A percentile compares a stretch with the other conserved stretches of the same genome.
Conservation (phyloP, 306 rosid species). For the Astragalus glycyphyllos region DNA sequence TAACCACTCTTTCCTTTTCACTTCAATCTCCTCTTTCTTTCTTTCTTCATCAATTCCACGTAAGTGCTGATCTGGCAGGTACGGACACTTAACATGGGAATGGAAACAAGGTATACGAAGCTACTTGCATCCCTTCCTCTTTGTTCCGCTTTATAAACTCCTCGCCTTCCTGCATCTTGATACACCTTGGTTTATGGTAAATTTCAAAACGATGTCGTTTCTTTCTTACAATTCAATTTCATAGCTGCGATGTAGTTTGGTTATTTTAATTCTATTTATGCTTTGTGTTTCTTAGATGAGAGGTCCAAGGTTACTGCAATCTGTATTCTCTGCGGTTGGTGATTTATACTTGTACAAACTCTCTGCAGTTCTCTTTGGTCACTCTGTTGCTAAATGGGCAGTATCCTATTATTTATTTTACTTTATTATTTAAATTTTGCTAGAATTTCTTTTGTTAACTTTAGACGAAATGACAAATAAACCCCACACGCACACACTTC, state of each 20-base stretch:
- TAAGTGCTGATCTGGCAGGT: conserved; percentile 54
- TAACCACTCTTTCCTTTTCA: background rate
- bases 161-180: conserved; percentile 73
- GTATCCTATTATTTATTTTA: conserved; percentile 67
- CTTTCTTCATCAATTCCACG: conserved; percentile 10
- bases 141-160: conserved; percentile 71
- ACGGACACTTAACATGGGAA: conserved; percentile 95
- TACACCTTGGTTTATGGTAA: conserved; percentile 80
- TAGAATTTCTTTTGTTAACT: too few species aligned
- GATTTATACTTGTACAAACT: conserved; percentile 84
- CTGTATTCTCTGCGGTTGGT: conserved; percentile 76
- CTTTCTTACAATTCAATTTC: background rate
- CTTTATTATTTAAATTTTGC: conserved; percentile 1
- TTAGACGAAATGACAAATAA: too few species aligned
- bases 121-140: conserved; percentile 84
- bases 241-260: background rate
- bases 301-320: conserved; percentile 85
- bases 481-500: too few species aligned
- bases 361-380: conserved; percentile 64
- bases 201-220: background rate
- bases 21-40: background rate
- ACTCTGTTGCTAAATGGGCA: conserved; percentile 76
- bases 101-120: conserved; percentile 91
- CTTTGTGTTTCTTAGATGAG: conserved; percentile 58
- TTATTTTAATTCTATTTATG: background rate